These are phyloP conservation scores for Avicennia marina DNA, from an alignment of 257 asterid genomes.

Conservation along the genomic window DNA sequence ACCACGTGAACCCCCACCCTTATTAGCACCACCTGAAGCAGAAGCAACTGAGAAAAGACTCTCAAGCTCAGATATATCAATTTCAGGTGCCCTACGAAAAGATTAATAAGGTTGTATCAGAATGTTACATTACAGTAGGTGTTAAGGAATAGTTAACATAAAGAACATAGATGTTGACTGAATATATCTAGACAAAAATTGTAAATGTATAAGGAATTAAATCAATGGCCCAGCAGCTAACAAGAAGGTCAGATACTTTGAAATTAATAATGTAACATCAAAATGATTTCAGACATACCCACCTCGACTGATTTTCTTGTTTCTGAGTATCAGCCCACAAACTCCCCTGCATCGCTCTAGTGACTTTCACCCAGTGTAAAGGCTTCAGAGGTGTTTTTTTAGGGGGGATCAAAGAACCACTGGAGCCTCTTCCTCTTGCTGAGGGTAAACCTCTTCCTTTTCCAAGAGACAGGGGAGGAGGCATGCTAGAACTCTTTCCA, in stretches of 20 bases:
- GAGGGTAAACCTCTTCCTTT: constrained; percentile 60
- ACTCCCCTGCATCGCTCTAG: constrained; percentile 96
- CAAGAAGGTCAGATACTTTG: too few species aligned
- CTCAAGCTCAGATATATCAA: constrained; percentile 94
- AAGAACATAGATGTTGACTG: constrained; percentile 4
- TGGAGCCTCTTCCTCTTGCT: constrained; percentile 53
- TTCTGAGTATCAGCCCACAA: constrained; percentile 93
- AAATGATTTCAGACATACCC: constrained; percentile 25
- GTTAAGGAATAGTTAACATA: constrained; percentile 1
- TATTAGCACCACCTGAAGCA: constrained; percentile 67
- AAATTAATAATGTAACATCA: constrained; percentile 4
- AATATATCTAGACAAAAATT: not conserved
- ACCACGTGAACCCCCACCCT: constrained; percentile 73
- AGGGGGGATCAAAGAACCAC: constrained; percentile 72
- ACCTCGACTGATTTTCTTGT: constrained; percentile 79
- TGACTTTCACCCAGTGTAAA: constrained; percentile 95
- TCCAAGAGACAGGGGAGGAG: constrained; percentile 65
- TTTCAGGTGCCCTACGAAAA: constrained; percentile 82
- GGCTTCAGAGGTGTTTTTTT: constrained; percentile 85
- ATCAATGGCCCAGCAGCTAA: not conserved
- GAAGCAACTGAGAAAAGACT: constrained; percentile 96
- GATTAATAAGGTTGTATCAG: constrained; percentile 27
- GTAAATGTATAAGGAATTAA: constrained; percentile 8
- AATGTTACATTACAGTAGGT: constrained; percentile 14
- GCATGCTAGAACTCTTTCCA: constrained; percentile 34